These are phyloP conservation scores for Trichoderma orchidacearum DNA, from an alignment of 495 filamentous ascomycete species.

Conservation along the genomic window DNA sequence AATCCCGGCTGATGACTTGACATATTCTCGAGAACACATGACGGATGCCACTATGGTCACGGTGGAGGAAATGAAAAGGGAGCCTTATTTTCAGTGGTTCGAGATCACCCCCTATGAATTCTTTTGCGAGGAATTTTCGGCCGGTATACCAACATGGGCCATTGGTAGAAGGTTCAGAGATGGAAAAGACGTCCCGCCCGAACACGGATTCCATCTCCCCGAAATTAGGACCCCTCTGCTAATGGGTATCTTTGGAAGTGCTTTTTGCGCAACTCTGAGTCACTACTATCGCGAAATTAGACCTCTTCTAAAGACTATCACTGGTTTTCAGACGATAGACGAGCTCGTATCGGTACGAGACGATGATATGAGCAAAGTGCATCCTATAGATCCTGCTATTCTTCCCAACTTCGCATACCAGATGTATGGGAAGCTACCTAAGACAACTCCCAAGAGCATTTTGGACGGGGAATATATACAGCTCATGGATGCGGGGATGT, in stretches of 20 bases:
- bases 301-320: conserved; percentile 58
- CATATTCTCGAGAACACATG: conserved; percentile 26
- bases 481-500: conserved; percentile 96
- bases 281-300: conserved; percentile 93
- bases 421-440: conserved; percentile 60
- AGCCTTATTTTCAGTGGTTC: conserved; percentile 98
- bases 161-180: conserved; percentile 69
- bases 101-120: conserved; percentile 93
- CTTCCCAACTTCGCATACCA: conserved; percentile 80
- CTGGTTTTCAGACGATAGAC: conserved; percentile 67
- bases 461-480: conserved; percentile 57
- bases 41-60: conserved; percentile 26
- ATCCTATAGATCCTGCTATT: conserved; percentile 78
- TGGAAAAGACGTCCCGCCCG: conserved; percentile 48
- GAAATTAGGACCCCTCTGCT: conserved; percentile 70
- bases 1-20: conserved; percentile 41
- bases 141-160: conserved; percentile 91
- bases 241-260: conserved; percentile 87
- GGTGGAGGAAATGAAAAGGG: conserved; percentile 51
- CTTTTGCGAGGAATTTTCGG: conserved; percentile 78
- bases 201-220: conserved; percentile 48
- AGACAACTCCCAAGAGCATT: conserved; percentile 60
- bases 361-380: conserved; percentile 72
- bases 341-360: conserved; percentile 71
- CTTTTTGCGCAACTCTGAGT: conserved; percentile 86